Percentiles rank a stretch among this genome's conserved stretches.
Evolutionary conservation across 441 rosid species (phyloP).

Genomic region (Omphalea diandra): DNA sequence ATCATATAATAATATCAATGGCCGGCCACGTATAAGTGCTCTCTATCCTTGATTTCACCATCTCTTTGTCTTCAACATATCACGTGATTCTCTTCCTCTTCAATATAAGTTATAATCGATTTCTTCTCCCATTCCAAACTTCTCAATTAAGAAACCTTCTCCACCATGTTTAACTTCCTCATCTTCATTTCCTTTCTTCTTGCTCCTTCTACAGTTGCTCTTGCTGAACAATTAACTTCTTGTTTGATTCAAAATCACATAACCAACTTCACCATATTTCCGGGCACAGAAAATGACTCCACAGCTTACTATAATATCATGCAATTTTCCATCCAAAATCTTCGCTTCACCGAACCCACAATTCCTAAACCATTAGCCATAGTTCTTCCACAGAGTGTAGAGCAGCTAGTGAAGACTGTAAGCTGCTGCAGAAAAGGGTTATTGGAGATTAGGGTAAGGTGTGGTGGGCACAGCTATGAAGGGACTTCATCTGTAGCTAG

Average conservation of each 20-base stretch:
- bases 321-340: conserved; percentile 30
- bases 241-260: conserved; percentile 38
- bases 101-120: conserved; percentile 25
- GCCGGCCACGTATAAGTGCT: conserved; percentile 40
- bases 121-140: background rate
- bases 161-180: conserved; percentile 15
- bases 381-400: conserved; percentile 44
- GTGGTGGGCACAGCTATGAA: conserved; percentile 78
- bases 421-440: conserved; percentile 38
- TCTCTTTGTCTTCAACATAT: conserved; percentile 31
- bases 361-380: conserved; percentile 43
- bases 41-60: conserved; percentile 12
- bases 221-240: conserved; percentile 19
- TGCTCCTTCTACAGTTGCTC: conserved; percentile 16
- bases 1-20: background rate
- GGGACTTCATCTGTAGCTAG: conserved; percentile 46
- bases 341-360: conserved; percentile 16
- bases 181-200: conserved; percentile 15
- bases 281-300: conserved; percentile 25
- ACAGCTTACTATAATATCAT: conserved; percentile 27
- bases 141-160: too few species aligned
- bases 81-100: conserved; percentile 28
- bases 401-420: conserved; percentile 42
- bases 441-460: conserved; percentile 49
- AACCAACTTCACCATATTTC: conserved; percentile 45